Evolutionary conservation across 371 early-diverging fungal species (phyloP), one percentile per base, ranked within the genome.

Genomic region (Mucor velutinosus): DNA sequence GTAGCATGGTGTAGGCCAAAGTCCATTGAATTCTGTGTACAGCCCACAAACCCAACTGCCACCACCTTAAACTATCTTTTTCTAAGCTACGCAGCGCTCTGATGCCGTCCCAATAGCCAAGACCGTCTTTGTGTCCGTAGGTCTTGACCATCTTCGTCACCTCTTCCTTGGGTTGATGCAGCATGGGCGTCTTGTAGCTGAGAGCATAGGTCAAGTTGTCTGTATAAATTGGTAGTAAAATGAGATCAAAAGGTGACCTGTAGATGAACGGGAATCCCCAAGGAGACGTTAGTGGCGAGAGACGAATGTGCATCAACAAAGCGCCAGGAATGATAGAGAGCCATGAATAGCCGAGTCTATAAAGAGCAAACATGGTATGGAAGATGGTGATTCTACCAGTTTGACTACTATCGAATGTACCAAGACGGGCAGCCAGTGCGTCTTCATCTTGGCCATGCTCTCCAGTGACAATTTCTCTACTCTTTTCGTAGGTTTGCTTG

Each of bases 231-330:
- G 84, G 84, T 21, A 83, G 67, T 6, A 76, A 66, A 0, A 79
- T 39, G 25, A 79, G 27, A 55, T 83, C 84, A 19, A 32, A 65
- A 0, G 78, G 53, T 0, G 78, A 75, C 4, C 81, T 76, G 51
- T 83, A 83, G 27, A 77, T 64, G 47, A 81, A 78, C 6, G 84
- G 84, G 14, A 78, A 71, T 3, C 73, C n/a, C 19, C 78, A 57
- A n/a, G 84, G 84, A 8, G 84, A 81, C 6, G 84, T 78, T 29
- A 75, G 43, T 7, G 81, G 78, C 0, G 84, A 83, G 12, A 79
- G 55, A 17, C 76, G 75, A 5, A 81, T 35, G 53, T 83, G 84
- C 64, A 83, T 70, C 10, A 83, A 4, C 17, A 79, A 17, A 1
- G 84, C 71, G 11, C 74, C 69, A 25, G 81, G 78, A 14, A 83